These are phyloP conservation scores for Podospora bellae-mahoneyi DNA, from an alignment of 495 filamentous ascomycete genomes.

Conservation along the genomic window DNA sequence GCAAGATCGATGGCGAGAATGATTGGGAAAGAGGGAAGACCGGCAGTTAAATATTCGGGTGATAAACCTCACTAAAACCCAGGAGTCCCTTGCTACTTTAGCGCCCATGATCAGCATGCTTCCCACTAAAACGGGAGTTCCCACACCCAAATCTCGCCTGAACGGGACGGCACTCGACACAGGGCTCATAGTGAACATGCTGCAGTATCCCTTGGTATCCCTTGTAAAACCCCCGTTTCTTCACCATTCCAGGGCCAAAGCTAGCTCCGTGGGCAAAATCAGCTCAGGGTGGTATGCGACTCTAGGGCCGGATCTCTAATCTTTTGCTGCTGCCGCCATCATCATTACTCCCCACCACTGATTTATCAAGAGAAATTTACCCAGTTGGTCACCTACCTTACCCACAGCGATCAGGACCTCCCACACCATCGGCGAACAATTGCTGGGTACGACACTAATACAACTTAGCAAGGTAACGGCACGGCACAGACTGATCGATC, in stretches of 20 bases:
- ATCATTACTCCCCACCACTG: not conserved
- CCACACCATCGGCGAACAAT: not conserved
- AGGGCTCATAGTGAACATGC: not conserved
- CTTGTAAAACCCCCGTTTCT: not conserved
- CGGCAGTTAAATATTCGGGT: not conserved
- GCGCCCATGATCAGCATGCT: not conserved
- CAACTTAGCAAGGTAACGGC: not conserved
- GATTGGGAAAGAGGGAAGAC: not conserved
- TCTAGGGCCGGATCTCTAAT: not conserved
- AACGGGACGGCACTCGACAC: not conserved
- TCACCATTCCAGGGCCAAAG: not conserved
- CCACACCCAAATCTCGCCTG: not conserved
- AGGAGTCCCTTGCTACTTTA: not conserved
- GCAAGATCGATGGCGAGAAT: not conserved
- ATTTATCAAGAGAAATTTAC: not conserved
- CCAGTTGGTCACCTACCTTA: not conserved
- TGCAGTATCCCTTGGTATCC: not conserved
- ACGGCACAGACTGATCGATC: not conserved
- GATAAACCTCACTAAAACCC: not conserved
- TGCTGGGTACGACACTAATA: not conserved
- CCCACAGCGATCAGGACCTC: not conserved
- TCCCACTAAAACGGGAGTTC: not conserved
- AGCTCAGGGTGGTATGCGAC: not conserved
- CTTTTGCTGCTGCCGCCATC: not conserved
- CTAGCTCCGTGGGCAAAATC: not conserved